phyloP scores from a whole-genome alignment of 345 rosid species.

The Populus davidiana region DNA sequence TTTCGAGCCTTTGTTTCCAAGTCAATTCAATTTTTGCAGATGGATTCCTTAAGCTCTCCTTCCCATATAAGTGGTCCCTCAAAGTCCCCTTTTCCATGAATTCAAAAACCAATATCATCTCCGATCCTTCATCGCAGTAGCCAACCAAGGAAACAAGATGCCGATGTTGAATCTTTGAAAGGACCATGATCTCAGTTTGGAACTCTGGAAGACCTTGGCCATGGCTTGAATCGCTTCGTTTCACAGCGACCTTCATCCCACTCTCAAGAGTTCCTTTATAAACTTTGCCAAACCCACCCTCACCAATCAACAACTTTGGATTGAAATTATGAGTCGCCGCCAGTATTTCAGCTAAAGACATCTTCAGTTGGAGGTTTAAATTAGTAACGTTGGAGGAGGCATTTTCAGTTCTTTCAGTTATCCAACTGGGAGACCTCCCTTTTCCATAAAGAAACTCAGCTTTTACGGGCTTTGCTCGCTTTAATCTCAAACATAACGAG shows the following conservation, averaged over 20 bases:
- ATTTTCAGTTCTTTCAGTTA: not conserved
- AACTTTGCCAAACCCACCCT: constrained; percentile 11
- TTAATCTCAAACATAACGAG: not conserved
- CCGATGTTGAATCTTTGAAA: no score
- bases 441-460: not conserved
- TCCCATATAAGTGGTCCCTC: no score
- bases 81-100: no score
- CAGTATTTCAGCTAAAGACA: constrained; percentile 17
- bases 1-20: no score
- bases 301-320: constrained; percentile 5
- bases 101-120: no score
- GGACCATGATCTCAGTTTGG: no score
- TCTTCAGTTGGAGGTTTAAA: constrained; percentile 18
- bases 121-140: no score
- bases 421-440: constrained; percentile 4
- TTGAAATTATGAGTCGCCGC: constrained; percentile 7
- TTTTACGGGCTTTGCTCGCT: not conserved
- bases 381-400: constrained; percentile 1
- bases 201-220: not conserved
- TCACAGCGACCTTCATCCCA: constrained; percentile 15
- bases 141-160: no score
- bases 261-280: not conserved
- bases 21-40: no score
- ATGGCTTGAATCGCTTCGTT: constrained; percentile 12
- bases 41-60: no score